phyloP scores from a whole-genome alignment of 2,329 filamentous ascomycete species.

The Emergomyces orientalis region DNA sequence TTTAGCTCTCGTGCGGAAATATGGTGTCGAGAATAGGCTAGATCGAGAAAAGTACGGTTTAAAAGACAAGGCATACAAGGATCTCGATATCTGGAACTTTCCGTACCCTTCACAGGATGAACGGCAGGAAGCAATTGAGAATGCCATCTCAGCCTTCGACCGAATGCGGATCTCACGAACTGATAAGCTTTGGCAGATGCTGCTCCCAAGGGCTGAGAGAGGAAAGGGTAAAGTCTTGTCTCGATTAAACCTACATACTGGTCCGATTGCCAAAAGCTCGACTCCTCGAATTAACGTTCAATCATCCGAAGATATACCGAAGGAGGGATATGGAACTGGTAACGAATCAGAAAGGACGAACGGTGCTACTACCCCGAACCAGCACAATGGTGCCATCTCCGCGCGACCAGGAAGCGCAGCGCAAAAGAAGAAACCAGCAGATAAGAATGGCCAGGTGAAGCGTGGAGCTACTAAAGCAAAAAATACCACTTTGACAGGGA shows the following conservation, averaged over 20 bases:
- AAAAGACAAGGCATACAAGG: constrained; percentile 50
- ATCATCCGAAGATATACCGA: constrained; percentile 28
- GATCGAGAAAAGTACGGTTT: constrained; percentile 45
- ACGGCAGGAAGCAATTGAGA: constrained; percentile 51
- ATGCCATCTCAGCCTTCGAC: constrained; percentile 55
- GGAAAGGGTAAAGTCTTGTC: constrained; percentile 54
- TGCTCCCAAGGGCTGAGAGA: constrained; percentile 52
- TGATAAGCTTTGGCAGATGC: constrained; percentile 53
- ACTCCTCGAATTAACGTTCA: constrained; percentile 34
- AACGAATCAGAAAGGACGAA: constrained; percentile 30
- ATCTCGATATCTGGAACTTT: constrained; percentile 54
- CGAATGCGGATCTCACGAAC: constrained; percentile 50
- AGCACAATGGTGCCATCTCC: constrained; percentile 16
- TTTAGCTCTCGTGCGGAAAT: constrained; percentile 41
- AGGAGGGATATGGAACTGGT: constrained; percentile 28
- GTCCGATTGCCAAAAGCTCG: constrained; percentile 30
- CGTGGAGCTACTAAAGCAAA: constrained; percentile 38
- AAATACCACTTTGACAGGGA: constrained; percentile 37
- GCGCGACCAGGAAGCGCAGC: constrained; percentile 21
- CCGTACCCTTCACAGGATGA: constrained; percentile 48
- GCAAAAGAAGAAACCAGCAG: constrained; percentile 31
- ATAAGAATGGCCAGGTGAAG: constrained; percentile 38
- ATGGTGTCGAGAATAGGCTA: constrained; percentile 43
- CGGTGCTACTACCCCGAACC: constrained; percentile 23
- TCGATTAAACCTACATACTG: constrained; percentile 44